These are phyloP conservation scores for Ophiostoma ulmi DNA, from an alignment of 2,329 filamentous ascomycete genomes.

Conservation along the genomic window DNA sequence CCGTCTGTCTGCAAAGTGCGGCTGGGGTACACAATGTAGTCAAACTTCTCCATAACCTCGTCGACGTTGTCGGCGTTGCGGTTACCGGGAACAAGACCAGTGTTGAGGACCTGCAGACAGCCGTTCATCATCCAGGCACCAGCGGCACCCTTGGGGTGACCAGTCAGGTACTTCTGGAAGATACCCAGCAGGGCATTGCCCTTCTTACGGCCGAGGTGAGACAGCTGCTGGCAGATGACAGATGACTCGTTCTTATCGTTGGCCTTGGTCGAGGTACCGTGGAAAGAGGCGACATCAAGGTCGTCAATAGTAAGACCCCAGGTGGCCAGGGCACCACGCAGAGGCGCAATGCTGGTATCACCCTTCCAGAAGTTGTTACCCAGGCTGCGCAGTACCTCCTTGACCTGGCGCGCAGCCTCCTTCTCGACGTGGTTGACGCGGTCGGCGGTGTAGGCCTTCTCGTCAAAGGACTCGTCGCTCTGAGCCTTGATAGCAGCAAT, in stretches of 20 bases:
- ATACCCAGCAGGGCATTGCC: slow-evolving; percentile 94
- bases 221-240: slow-evolving; percentile 92
- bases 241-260: slow-evolving; percentile 99
- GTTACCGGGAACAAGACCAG: slow-evolving; percentile 90
- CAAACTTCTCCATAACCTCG: slow-evolving; percentile 92
- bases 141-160: slow-evolving; percentile 97
- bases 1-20: slow-evolving; percentile 95
- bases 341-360: slow-evolving; percentile 85
- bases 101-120: slow-evolving; percentile 90
- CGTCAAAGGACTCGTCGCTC: slow-evolving; percentile 63
- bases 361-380: slow-evolving; percentile 99
- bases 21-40: slow-evolving; percentile 96
- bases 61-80: slow-evolving; percentile 98
- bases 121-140: slow-evolving; percentile 99
- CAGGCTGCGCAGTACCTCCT: slow-evolving; percentile 84
- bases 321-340: slow-evolving; percentile 91
- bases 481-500: slow-evolving; percentile 84
- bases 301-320: slow-evolving; percentile 98
- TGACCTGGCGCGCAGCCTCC: slow-evolving; percentile 84
- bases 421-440: slow-evolving; percentile 80
- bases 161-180: slow-evolving; percentile 99
- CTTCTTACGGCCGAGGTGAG: slow-evolving; percentile 90
- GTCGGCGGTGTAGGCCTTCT: slow-evolving; percentile 79
- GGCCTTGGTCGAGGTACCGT: slow-evolving; percentile 95
- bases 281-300: slow-evolving; percentile 91